Percentiles rank a stretch among this genome's conserved stretches.
These are phyloP conservation scores for Kwoniella dejecticola DNA, from an alignment of 768 basidiomycete genomes.

Conservation along the genomic window DNA sequence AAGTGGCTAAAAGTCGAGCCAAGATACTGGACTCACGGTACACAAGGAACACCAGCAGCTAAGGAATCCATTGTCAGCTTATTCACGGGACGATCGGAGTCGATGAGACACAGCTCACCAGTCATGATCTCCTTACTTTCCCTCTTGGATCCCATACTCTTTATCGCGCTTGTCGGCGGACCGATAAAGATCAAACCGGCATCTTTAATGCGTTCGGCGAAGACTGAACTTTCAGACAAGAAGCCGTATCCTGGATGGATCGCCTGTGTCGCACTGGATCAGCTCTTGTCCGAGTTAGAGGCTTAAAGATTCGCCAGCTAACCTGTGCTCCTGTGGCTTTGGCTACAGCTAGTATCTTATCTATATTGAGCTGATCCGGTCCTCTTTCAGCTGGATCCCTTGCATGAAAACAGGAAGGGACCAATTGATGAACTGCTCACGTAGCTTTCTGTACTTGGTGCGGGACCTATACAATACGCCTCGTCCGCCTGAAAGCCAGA, in stretches of 20 bases:
- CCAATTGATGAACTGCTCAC: constrained; percentile 60
- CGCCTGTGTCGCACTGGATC: constrained; percentile 61
- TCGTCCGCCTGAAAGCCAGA: constrained; percentile 85
- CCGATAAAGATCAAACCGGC: constrained; percentile 89
- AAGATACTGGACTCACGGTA: constrained; percentile 60
- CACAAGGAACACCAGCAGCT: constrained; percentile 88
- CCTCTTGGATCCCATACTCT: constrained; percentile 96
- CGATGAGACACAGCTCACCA: constrained; percentile 57
- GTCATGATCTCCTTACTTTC: constrained; percentile 96
- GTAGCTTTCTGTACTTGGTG: constrained; percentile 84
- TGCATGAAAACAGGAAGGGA: neutral
- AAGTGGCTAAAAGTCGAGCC: too few species aligned
- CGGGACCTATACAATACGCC: constrained; percentile 91
- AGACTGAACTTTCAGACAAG: constrained; percentile 84
- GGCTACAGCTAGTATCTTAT: constrained; percentile 85
- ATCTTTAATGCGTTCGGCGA: constrained; percentile 71
- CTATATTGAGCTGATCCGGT: constrained; percentile 72
- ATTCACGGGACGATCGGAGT: neutral
- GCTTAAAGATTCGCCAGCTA: constrained; percentile 31
- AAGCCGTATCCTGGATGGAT: constrained; percentile 95
- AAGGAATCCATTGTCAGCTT: constrained; percentile 19
- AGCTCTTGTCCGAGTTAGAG: neutral
- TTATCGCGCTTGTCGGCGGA: constrained; percentile 81
- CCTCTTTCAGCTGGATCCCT: neutral
- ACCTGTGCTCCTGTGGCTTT: constrained; percentile 82